Evolutionary conservation across 768 basidiomycete genomes (phyloP).

Genomic region (Leucocoprinus birnbaumii): DNA sequence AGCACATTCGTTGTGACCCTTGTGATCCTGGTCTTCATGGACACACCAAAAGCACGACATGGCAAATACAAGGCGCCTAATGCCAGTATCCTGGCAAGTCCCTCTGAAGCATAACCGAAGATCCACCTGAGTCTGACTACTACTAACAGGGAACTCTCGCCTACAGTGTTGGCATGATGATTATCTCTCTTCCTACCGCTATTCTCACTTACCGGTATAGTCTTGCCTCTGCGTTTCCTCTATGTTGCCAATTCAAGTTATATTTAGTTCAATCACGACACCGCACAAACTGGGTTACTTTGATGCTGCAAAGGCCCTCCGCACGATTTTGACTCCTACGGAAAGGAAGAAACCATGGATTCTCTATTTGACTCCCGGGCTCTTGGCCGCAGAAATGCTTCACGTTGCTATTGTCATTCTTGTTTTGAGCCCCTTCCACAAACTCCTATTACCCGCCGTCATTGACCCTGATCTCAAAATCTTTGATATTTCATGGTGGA

Average conservation of each 20-base stretch:
- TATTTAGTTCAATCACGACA: slow-evolving; percentile 72
- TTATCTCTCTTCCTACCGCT: slow-evolving; percentile 64
- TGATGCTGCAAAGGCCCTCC: slow-evolving; percentile 53
- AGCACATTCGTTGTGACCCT: slow-evolving; percentile 55
- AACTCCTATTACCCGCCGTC: slow-evolving; percentile 41
- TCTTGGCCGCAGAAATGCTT: slow-evolving; percentile 57
- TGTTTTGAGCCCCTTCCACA: slow-evolving; percentile 43
- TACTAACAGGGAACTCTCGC: slow-evolving; percentile 51
- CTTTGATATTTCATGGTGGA: slow-evolving; percentile 45
- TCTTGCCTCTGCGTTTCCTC: not conserved
- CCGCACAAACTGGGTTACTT: slow-evolving; percentile 74
- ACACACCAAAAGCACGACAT: slow-evolving; percentile 56
- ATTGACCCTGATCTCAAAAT: slow-evolving; percentile 27
- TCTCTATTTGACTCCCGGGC: slow-evolving; percentile 74
- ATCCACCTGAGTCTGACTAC: slow-evolving; percentile 1
- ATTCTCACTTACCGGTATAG: slow-evolving; percentile 76
- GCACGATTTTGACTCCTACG: slow-evolving; percentile 75
- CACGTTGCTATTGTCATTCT: slow-evolving; percentile 47
- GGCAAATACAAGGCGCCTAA: slow-evolving; percentile 65
- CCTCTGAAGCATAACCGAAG: not conserved
- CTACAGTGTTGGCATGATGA: slow-evolving; percentile 63
- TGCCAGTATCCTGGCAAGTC: slow-evolving; percentile 44
- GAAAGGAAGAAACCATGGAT: slow-evolving; percentile 79
- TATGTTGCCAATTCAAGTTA: no score
- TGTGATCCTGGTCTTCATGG: slow-evolving; percentile 56